Percentiles rank a stretch among this genome's conserved stretches.
Conservation (phyloP, 768 basidiomycete species). For the Boletus fagicola region DNA sequence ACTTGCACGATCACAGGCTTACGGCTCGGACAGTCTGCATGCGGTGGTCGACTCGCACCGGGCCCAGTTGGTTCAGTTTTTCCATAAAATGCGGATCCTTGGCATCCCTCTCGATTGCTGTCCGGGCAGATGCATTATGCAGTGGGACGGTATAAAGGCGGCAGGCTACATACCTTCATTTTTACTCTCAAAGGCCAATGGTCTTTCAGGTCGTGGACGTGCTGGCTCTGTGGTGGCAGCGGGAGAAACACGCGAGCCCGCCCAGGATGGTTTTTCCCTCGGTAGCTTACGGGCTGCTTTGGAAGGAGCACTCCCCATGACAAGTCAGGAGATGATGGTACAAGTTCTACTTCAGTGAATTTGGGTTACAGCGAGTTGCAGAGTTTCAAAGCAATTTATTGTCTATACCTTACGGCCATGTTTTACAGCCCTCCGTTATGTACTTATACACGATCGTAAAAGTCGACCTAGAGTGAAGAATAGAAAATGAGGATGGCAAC, state of each 20-base stretch:
- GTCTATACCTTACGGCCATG: constrained; percentile 36
- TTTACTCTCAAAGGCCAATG: constrained; percentile 50
- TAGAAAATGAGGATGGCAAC: constrained; percentile 32
- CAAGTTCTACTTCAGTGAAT: background rate
- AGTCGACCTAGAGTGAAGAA: constrained; percentile 33
- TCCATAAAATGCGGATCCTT: constrained; percentile 69
- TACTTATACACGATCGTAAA: constrained; percentile 39
- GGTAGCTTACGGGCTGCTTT: constrained; percentile 60
- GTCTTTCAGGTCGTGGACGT: constrained; percentile 20
- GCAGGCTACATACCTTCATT: constrained; percentile 40
- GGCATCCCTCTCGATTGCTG: constrained; percentile 64
- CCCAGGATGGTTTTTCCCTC: constrained; percentile 48
- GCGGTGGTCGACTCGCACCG: constrained; percentile 68
- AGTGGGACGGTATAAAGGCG: background rate
- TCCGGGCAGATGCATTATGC: background rate
- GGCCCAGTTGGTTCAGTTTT: constrained; percentile 63
- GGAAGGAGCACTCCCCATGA: constrained; percentile 63
- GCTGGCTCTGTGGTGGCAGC: constrained; percentile 3
- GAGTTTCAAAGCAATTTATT: constrained; percentile 20
- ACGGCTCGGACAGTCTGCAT: constrained; percentile 52
- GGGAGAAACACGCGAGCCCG: constrained; percentile 42
- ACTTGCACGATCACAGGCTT: constrained; percentile 15
- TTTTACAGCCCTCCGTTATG: constrained; percentile 39
- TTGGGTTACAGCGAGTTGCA: background rate
- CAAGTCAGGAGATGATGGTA: background rate